phyloP scores from a whole-genome alignment of 208 protist species.

The Lotmaria passim region DNA sequence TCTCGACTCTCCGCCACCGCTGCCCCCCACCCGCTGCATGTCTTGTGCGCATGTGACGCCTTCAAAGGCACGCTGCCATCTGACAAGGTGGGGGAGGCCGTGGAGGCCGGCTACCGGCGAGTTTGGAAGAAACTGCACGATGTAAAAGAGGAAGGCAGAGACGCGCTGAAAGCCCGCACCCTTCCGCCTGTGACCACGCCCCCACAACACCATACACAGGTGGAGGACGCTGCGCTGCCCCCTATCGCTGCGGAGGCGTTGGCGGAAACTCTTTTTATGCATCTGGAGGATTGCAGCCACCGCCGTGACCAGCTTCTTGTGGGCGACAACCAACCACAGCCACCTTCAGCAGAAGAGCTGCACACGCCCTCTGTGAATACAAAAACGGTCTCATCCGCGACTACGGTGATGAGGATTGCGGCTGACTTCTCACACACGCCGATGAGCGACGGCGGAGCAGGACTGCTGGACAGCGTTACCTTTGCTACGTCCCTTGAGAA shows the following conservation, averaged over 20 bases:
- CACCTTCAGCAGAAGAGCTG: no score
- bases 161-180: not conserved
- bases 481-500: slow-evolving; percentile 20
- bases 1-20: not conserved
- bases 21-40: slow-evolving; percentile 11
- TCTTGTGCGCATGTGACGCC: slow-evolving; percentile 71
- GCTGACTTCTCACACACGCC: slow-evolving; percentile 54
- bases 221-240: not conserved
- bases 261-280: slow-evolving; percentile 4
- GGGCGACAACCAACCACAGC: no score
- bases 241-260: not conserved
- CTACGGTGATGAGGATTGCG: not conserved
- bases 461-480: slow-evolving; percentile 73
- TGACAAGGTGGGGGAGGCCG: slow-evolving; percentile 59
- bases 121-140: not conserved
- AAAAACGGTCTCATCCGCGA: no score
- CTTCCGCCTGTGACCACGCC: slow-evolving; percentile 5
- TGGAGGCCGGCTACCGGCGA: slow-evolving; percentile 48
- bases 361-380: no score
- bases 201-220: not conserved
- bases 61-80: slow-evolving; percentile 83
- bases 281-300: not conserved
- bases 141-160: not conserved
- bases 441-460: slow-evolving; percentile 84
- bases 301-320: not conserved